Base-by-base conservation (phyloP, 345 rosid species). In the Eucalyptus albens region DNA sequence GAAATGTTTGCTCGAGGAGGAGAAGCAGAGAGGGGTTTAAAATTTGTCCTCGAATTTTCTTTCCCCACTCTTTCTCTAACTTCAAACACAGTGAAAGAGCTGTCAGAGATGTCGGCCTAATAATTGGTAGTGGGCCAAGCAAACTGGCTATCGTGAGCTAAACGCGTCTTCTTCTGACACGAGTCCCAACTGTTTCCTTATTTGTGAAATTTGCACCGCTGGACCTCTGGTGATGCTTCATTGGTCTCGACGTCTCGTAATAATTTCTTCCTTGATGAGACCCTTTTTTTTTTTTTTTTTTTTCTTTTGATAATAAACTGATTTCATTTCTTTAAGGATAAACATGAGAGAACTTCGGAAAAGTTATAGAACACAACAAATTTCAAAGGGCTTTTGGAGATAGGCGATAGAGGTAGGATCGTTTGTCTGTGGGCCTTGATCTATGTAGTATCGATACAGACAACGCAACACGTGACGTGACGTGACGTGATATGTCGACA, bases 351-450 rank as follows among this genome's bases (percentile, higher is more conserved):
- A 11, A 24, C 62, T 22, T 56, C 6, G 2, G 27, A 56, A 22
- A 56, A 24, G 29, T 56, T 10, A 56, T 9, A 24, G 27, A 9
- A 56, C 62, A 10, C 13, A 0, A 4, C 62, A 24, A 56, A 56
- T 56, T 56, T 56, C 62, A 22, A 56, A 24, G 62, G 62, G 27
- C 62, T 56, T 22, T 12, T 1, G 1, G 12, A 24, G 62, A 22
- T 56, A 56, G 62, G 62, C 26, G 6, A 22, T 2, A 0, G 3
- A 53, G 62, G 62, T 56, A 22, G 27, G 26, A 9, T 24, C 27
- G 0, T 22, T 56, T 1, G 0, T 24, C 1, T 0, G 2, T 10
- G 29, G 3, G 6, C 29, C 27, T 24, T 56, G 4, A 53, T 1
- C 1, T 53, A 19, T 8, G 0, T n/a, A 7, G 19, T 4, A 53